Percentiles rank a stretch among this genome's conserved stretches.
phyloP scores from a whole-genome alignment of 2,329 filamentous ascomycete genomes.

The Diaporthe sp. region DNA sequence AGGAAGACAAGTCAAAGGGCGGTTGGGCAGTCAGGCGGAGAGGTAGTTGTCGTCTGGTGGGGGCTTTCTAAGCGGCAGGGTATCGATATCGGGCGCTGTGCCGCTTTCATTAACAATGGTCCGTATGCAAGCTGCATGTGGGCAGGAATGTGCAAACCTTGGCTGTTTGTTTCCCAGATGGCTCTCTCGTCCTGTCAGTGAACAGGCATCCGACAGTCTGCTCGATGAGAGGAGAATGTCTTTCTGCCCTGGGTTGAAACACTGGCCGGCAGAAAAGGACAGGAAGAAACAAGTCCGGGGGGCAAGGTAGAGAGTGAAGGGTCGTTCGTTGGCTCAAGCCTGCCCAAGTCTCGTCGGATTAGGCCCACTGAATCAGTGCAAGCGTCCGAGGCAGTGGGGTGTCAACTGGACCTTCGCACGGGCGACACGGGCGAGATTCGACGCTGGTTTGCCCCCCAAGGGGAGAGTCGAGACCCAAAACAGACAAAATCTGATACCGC shows the following conservation, averaged over 20 bases:
- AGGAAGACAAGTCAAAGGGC: not conserved
- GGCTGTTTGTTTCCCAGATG: not conserved
- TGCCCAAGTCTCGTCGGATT: conserved; percentile 22
- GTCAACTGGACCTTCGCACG: conserved; percentile 31
- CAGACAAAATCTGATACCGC: conserved; percentile 23
- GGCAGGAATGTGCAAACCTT: conserved; percentile 18
- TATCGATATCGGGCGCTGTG: conserved; percentile 28
- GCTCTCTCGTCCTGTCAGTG: not conserved
- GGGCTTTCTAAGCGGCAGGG: conserved; percentile 27
- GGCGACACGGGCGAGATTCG: conserved; percentile 20
- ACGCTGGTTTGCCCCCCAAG: conserved; percentile 22
- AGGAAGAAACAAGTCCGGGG: conserved; percentile 27
- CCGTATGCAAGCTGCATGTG: not conserved
- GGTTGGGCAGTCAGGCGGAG: conserved; percentile 13
- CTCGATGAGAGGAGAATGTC: conserved; percentile 1
- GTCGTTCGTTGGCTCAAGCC: conserved; percentile 23
- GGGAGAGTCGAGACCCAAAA: conserved; percentile 12
- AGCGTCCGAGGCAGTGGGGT: conserved; percentile 31
- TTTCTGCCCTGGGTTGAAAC: conserved; percentile 18
- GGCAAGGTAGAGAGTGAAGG: conserved; percentile 17
- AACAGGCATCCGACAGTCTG: not conserved
- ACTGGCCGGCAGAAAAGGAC: conserved; percentile 23
- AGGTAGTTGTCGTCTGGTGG: conserved; percentile 28
- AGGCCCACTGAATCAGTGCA: conserved; percentile 30
- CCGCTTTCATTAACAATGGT: conserved; percentile 22